A percentile compares a stretch with the other conserved stretches of the same genome.
Evolutionary conservation across 2,329 filamentous ascomycete genomes (phyloP).

Genomic region (Penicillium griseofulvum): DNA sequence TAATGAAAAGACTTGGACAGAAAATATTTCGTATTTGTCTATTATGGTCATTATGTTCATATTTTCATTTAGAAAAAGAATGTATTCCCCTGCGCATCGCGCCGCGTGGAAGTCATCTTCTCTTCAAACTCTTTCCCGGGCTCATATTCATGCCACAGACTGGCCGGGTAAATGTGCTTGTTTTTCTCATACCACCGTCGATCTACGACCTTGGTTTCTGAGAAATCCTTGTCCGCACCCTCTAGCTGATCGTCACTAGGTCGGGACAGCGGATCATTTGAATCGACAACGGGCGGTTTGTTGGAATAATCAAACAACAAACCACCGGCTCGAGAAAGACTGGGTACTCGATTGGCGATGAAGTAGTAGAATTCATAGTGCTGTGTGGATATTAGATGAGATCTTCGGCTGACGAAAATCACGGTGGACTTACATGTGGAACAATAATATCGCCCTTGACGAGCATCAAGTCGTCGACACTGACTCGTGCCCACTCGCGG

Average conservation of each 20-base stretch:
- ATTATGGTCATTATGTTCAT: constrained; percentile 14
- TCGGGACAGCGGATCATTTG: constrained; percentile 44
- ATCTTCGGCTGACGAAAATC: not conserved
- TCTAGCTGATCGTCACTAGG: constrained; percentile 62
- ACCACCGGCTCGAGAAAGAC: constrained; percentile 69
- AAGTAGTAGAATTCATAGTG: constrained; percentile 99
- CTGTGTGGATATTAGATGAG: constrained; percentile 46
- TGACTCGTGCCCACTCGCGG: constrained; percentile 86
- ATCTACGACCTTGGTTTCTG: constrained; percentile 89
- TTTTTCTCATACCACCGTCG: constrained; percentile 95
- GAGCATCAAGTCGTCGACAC: constrained; percentile 92
- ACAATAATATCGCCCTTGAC: constrained; percentile 88
- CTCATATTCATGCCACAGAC: constrained; percentile 92
- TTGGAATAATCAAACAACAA: constrained; percentile 74
- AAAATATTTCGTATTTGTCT: constrained; percentile 7
- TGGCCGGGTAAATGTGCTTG: constrained; percentile 97
- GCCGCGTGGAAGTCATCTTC: constrained; percentile 67
- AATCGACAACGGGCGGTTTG: constrained; percentile 33
- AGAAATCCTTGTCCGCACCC: constrained; percentile 73
- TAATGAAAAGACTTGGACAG: not conserved
- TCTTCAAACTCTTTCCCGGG: constrained; percentile 72
- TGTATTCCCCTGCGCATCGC: constrained; percentile 83
- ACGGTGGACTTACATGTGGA: constrained; percentile 70
- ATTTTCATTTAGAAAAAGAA: constrained; percentile 69
- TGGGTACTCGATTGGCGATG: constrained; percentile 69